phyloP scores from a whole-genome alignment of 1,284 basidiomycete species.

The Ceratobasidium papillatum region DNA sequence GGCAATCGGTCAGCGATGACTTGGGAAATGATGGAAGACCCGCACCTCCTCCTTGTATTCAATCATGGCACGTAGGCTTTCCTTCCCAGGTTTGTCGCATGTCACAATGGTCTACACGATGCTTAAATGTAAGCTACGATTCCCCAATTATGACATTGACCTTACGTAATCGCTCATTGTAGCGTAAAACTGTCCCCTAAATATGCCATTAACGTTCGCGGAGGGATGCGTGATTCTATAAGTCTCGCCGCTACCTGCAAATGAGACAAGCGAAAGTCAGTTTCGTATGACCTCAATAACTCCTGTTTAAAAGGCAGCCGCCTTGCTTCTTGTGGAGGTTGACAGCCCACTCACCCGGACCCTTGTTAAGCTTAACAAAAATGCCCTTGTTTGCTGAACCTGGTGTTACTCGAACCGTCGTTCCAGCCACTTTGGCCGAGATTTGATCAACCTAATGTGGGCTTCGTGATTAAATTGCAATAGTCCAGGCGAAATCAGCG shows the following conservation, averaged over 20 bases:
- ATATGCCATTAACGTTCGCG: slow-evolving; percentile 90
- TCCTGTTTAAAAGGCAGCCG: too few relatives aligned
- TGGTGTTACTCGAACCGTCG: slow-evolving; percentile 82
- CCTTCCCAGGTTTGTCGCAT: slow-evolving; percentile 71
- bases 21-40: slow-evolving; percentile 11
- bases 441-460: slow-evolving; percentile 83
- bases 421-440: slow-evolving; percentile 87
- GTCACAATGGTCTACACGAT: slow-evolving; percentile 75
- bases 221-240: slow-evolving; percentile 92
- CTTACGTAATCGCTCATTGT: slow-evolving; percentile 71
- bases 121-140: background rate
- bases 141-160: too few relatives aligned
- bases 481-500: background rate
- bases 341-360: slow-evolving; percentile 62
- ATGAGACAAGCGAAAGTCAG: background rate
- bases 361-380: slow-evolving; percentile 78
- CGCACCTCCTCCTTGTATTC: slow-evolving; percentile 96
- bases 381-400: slow-evolving; percentile 89
- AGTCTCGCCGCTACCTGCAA: slow-evolving; percentile 65
- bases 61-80: slow-evolving; percentile 77
- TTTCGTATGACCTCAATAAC: too few relatives aligned
- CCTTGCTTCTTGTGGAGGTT: too few relatives aligned
- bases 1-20: background rate
- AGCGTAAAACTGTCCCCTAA: slow-evolving; percentile 90
- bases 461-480: background rate